These are phyloP conservation scores for Emmonsiellopsis sp. DNA, from an alignment of 2,329 filamentous ascomycete genomes.

Conservation along the genomic window DNA sequence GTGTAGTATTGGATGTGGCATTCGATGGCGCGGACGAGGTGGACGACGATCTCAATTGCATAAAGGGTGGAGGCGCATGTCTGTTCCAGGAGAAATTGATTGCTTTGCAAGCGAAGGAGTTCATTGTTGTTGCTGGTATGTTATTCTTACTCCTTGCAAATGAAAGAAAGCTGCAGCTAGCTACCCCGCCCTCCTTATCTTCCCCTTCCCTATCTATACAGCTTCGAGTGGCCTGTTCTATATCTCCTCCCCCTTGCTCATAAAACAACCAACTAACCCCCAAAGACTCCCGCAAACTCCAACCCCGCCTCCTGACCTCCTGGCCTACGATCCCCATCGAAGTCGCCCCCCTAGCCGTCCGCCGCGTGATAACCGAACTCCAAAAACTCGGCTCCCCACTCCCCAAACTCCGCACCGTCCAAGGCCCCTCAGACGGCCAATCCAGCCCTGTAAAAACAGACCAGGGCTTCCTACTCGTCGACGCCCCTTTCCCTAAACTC, in stretches of 20 bases:
- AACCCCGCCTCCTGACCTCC: constrained; percentile 58
- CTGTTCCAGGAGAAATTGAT: constrained; percentile 97
- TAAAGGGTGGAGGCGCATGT: constrained; percentile 97
- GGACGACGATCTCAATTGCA: constrained; percentile 87
- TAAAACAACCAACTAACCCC: neutral
- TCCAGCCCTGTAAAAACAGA: constrained; percentile 63
- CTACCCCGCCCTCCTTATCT: neutral
- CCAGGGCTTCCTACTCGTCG: constrained; percentile 81
- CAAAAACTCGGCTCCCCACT: constrained; percentile 60
- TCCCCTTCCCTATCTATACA: neutral
- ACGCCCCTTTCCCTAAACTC: constrained; percentile 75
- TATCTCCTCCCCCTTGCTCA: neutral
- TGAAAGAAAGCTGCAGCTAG: neutral
- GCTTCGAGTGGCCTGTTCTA: neutral
- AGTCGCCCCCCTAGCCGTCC: constrained; percentile 74
- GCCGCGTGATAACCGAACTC: constrained; percentile 65
- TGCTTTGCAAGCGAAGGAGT: constrained; percentile 71
- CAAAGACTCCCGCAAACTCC: constrained; percentile 84
- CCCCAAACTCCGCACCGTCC: constrained; percentile 62
- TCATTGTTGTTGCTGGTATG: constrained; percentile 75
- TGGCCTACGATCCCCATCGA: constrained; percentile 91
- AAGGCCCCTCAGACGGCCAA: constrained; percentile 59
- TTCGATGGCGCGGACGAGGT: constrained; percentile 98
- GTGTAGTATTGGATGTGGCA: constrained; percentile 66
- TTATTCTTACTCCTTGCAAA: constrained; percentile 7